Evolutionary conservation across 768 basidiomycete genomes (phyloP).

Genomic region (Mycena venus): DNA sequence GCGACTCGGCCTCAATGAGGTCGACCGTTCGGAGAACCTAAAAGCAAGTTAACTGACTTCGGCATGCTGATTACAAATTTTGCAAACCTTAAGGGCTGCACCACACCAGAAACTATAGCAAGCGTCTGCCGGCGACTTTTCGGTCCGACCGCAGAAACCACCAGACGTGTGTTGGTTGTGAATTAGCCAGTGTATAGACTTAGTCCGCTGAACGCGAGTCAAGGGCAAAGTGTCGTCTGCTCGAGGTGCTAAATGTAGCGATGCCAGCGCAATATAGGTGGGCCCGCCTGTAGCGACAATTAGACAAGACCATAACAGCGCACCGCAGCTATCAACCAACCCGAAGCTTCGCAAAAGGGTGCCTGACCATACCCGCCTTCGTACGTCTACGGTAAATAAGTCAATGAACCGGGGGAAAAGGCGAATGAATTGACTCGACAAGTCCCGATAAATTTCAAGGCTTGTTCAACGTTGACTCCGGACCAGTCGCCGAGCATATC

Average conservation of each 20-base stretch:
- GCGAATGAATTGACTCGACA: slow-evolving; percentile 72
- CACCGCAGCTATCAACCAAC: slow-evolving; percentile 51
- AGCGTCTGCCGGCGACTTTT: slow-evolving; percentile 86
- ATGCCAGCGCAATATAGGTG: slow-evolving; percentile 92
- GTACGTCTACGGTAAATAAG: slow-evolving; percentile 70
- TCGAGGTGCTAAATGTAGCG: slow-evolving; percentile 67
- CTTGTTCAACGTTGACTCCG: slow-evolving; percentile 71
- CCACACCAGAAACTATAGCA: slow-evolving; percentile 99
- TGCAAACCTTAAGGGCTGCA: slow-evolving; percentile 78
- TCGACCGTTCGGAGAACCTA: slow-evolving; percentile 79
- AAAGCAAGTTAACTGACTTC: slow-evolving; percentile 1
- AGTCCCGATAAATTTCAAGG: slow-evolving; percentile 72
- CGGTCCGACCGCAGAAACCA: slow-evolving; percentile 91
- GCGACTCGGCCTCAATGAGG: slow-evolving; percentile 67
- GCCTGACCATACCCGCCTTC: slow-evolving; percentile 94
- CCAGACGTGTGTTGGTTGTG: slow-evolving; percentile 78
- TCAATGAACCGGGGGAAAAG: slow-evolving; percentile 19
- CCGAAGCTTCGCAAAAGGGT: slow-evolving; percentile 88
- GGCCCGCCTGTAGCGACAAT: slow-evolving; percentile 77
- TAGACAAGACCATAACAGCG: not conserved
- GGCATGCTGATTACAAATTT: not conserved
- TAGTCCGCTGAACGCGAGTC: slow-evolving; percentile 56
- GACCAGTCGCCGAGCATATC: slow-evolving; percentile 87
- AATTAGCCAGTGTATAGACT: slow-evolving; percentile 83
- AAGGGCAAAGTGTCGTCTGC: slow-evolving; percentile 38